A percentile compares a stretch with the other conserved stretches of the same genome.
Conservation (phyloP, 495 filamentous ascomycete genomes). For the Penicillium psychrofluorescens region DNA sequence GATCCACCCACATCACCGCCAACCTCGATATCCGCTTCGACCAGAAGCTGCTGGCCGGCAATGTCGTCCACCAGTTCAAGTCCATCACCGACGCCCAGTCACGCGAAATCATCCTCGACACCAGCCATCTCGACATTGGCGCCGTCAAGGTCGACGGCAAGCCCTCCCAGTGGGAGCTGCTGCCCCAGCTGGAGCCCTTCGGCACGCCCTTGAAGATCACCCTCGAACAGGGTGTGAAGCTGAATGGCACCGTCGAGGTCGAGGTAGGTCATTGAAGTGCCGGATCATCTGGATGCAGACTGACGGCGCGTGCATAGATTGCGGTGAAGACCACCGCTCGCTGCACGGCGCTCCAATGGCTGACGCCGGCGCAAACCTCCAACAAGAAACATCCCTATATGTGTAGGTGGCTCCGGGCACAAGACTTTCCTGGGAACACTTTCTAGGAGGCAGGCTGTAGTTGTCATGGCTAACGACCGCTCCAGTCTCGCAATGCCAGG, state of each 20-base stretch:
- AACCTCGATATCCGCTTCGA: slow-evolving; percentile 78
- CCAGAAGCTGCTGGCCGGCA: slow-evolving; percentile 63
- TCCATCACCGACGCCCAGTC: slow-evolving; percentile 61
- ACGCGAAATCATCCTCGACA: slow-evolving; percentile 78
- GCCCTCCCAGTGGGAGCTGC: slow-evolving; percentile 58
- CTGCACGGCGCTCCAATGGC: slow-evolving; percentile 90
- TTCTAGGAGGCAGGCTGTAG: no score
- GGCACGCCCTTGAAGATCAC: slow-evolving; percentile 72
- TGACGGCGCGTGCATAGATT: slow-evolving; percentile 29
- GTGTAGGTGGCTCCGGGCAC: slow-evolving; percentile 42
- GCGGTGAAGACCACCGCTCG: slow-evolving; percentile 64
- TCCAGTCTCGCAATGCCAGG: slow-evolving; percentile 86
- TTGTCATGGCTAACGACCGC: no score
- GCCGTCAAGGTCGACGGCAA: slow-evolving; percentile 57
- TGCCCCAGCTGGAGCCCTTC: slow-evolving; percentile 61
- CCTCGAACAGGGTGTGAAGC: slow-evolving; percentile 53
- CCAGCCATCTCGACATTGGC: slow-evolving; percentile 66
- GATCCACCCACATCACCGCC: slow-evolving; percentile 71
- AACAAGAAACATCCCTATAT: slow-evolving; percentile 94
- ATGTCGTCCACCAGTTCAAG: slow-evolving; percentile 65
- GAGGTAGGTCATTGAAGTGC: slow-evolving; percentile 34
- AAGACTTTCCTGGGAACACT: no score
- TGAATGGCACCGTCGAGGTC: slow-evolving; percentile 56
- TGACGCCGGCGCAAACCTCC: slow-evolving; percentile 81
- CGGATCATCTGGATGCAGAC: not conserved